Percentiles rank a stretch among this genome's conserved stretches.
Conservation (phyloP, 2,329 filamentous ascomycete species). For the Trichoderma polysporum region DNA sequence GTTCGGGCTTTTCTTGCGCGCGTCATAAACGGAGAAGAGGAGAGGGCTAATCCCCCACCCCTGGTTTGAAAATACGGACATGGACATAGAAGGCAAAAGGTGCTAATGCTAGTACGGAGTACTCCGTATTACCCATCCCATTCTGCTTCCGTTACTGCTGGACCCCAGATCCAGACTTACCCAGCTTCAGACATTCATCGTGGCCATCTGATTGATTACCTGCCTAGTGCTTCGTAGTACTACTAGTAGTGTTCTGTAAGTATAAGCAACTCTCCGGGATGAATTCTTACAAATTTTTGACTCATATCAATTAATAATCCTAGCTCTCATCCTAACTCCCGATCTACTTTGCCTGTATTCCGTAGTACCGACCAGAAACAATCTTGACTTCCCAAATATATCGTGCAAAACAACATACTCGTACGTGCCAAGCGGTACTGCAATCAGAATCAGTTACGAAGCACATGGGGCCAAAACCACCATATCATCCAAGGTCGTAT, state of each 20-base stretch:
- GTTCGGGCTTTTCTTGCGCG: not conserved
- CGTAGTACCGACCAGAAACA: not conserved
- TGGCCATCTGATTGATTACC: not conserved
- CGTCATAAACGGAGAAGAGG: not conserved
- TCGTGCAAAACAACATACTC: too few species aligned
- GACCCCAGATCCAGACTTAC: not conserved
- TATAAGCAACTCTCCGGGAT: not conserved
- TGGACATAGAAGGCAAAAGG: not conserved
- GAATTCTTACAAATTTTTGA: not conserved
- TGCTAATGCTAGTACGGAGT: not conserved
- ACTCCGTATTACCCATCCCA: not conserved
- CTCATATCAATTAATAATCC: not conserved
- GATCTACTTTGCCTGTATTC: not conserved
- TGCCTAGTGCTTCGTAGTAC: not conserved
- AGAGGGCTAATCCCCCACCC: not conserved
- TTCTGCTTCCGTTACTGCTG: not conserved
- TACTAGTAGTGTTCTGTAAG: too few species aligned
- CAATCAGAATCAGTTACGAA: not conserved
- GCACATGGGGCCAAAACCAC: not conserved
- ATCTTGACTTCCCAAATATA: not conserved
- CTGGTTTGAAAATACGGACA: not conserved
- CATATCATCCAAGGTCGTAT: not conserved
- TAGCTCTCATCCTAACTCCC: too few species aligned
- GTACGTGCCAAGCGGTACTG: not conserved
- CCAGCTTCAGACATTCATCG: not conserved